phyloP scores from a whole-genome alignment of 768 basidiomycete genomes.

The Paxillus ammoniavirescens region DNA sequence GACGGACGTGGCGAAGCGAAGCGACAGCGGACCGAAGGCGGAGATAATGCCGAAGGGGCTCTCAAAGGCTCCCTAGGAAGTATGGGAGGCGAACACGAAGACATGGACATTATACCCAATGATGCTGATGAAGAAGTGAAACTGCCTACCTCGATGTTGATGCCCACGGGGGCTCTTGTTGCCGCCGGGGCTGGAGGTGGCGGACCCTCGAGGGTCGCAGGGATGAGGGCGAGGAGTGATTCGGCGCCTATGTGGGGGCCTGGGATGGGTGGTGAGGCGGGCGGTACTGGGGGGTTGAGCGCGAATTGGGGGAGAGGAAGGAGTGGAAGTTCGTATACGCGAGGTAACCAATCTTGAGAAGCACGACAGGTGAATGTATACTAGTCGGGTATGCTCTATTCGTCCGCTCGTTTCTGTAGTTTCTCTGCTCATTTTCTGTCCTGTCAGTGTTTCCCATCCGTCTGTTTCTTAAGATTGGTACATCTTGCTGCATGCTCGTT shows the following conservation, averaged over 20 bases:
- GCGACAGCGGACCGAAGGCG: constrained; percentile 20
- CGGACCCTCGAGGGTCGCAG: constrained; percentile 15
- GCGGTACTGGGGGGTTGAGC: constrained; percentile 22
- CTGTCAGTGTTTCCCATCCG: background rate
- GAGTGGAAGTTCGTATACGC: constrained; percentile 26
- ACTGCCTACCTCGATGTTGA: constrained; percentile 20
- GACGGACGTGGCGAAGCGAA: constrained; percentile 22
- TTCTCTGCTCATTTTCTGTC: background rate
- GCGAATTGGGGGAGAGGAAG: constrained; percentile 30
- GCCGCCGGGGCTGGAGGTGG: constrained; percentile 12
- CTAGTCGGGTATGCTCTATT: background rate
- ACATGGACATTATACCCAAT: constrained; percentile 24
- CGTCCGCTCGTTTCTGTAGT: background rate
- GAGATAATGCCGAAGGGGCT: constrained; percentile 5
- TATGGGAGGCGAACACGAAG: constrained; percentile 11
- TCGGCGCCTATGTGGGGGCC: constrained; percentile 23
- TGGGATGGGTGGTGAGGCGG: constrained; percentile 16
- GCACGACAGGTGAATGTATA: background rate
- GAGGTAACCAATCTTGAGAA: background rate
- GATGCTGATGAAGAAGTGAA: constrained; percentile 16
- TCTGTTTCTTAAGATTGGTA: background rate
- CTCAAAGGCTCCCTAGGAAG: background rate
- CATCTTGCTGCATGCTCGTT: background rate
- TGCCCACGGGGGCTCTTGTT: background rate
- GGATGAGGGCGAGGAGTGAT: constrained; percentile 24